Percentiles rank a stretch among this genome's conserved stretches.
phyloP scores from a whole-genome alignment of 176 grass and related monocot species.

The Triticum aestivum region DNA sequence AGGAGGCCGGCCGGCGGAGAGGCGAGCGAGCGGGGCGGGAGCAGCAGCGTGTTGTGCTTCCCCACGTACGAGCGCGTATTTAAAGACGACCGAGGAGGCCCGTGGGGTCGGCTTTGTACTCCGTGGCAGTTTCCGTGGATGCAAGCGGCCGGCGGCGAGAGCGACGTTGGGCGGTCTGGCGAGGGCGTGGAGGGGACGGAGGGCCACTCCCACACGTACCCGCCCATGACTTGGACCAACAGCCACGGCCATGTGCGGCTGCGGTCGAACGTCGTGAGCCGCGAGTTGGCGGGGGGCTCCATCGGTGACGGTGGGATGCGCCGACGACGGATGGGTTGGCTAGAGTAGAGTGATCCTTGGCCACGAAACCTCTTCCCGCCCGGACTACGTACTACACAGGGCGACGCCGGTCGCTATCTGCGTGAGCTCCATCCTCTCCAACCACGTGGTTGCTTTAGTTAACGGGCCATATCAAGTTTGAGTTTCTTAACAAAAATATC shows the following conservation, averaged over 20 bases:
- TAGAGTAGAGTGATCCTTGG: constrained; percentile 30
- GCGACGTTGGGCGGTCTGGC: not conserved
- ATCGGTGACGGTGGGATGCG: not conserved
- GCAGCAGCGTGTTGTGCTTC: not conserved
- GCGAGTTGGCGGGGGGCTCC: constrained; percentile 1
- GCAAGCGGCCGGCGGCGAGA: not conserved
- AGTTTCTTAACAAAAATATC: no score
- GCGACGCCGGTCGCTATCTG: no score
- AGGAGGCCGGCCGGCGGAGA: no score
- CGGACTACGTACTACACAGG: not conserved
- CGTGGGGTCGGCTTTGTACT: no score
- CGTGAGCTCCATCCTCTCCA: no score
- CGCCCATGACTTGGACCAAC: not conserved
- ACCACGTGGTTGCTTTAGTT: no score
- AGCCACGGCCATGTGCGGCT: not conserved
- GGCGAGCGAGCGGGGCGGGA: no score
- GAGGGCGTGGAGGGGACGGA: no score
- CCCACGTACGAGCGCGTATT: not conserved
- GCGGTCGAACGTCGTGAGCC: not conserved
- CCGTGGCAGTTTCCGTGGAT: not conserved
- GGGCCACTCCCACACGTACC: not conserved
- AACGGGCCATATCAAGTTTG: no score
- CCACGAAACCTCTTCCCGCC: constrained; percentile 55
- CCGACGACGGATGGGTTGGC: not conserved
- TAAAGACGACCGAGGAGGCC: not conserved